Base-by-base conservation (phyloP, 176 grass and related monocot species). In the Raddia guianensis region DNA sequence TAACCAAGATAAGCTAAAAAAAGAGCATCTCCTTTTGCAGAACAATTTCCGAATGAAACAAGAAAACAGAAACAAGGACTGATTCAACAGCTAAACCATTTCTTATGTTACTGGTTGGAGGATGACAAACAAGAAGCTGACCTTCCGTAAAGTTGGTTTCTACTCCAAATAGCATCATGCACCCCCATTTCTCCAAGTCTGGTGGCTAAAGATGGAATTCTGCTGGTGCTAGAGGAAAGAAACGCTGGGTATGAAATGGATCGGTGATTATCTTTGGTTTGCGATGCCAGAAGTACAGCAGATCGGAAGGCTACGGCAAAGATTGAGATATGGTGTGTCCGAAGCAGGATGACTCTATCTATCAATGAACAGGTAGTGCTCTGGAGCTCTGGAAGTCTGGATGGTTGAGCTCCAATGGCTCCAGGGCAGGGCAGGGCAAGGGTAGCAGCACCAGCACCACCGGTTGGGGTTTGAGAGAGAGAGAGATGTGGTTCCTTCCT, bases 331-430 rank as follows among this genome's bases (percentile, higher is more conserved):
- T 72, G 82, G 71, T 59, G 49, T 59, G 82, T 40, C 35, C 40
- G 49, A 65, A 77, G 80, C n/a, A 15, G 83, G 50, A 65, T 13
- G 55, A 9, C 12, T 47, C 67, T 63, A 40, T 40, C 37, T 80
- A 78, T 67, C 66, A 67, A 78, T 64, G 78, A 90, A 73, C 73
- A 82, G 72, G 12, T 60, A 50, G 13, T 56, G 78, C 78, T 45
- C 82, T 77, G 50, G 66, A 46, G 72, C 47, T 86, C 73, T 86
- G 83, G 83, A 78, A 78, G 88, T 86, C 73, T 86, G 83, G 83
- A 78, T 82, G 88, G 83, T 49, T 49, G 66, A 82, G 88, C 87
- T 86, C 73, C 66, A 86, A 82, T 77, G 76, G 78, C 77, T 19
- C 66, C 82, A 75, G 82, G 27, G 27, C 27, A 27, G 82, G 55